Conservation (phyloP, 148 eudicot genomes). For the Drosera capensis region DNA sequence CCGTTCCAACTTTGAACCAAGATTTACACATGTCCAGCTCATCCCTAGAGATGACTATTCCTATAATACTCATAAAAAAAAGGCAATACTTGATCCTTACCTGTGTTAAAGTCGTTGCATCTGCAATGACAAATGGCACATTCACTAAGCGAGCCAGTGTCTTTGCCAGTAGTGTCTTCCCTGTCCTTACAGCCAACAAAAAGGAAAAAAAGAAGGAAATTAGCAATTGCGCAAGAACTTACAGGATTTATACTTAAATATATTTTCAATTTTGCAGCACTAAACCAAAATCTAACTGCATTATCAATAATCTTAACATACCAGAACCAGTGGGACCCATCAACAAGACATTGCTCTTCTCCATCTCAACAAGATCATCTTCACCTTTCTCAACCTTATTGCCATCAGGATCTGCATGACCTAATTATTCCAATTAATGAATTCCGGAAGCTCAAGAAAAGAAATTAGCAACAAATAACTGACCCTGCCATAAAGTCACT, state of each 20-base stretch:
- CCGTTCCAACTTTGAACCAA: too few relatives aligned
- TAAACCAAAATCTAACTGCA: background rate
- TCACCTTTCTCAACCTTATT: slow-evolving; percentile 13
- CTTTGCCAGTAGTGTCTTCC: slow-evolving; percentile 38
- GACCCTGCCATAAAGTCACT: slow-evolving; percentile 1
- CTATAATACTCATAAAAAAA: too few relatives aligned
- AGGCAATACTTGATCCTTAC: slow-evolving; percentile 7
- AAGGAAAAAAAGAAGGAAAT: slow-evolving; percentile 3
- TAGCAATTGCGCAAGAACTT: background rate
- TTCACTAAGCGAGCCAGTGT: slow-evolving; percentile 29
- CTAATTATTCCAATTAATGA: slow-evolving; percentile 9
- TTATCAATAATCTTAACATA: background rate
- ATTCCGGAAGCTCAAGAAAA: background rate
- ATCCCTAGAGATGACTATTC: too few relatives aligned
- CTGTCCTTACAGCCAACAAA: slow-evolving; percentile 21
- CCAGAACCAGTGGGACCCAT: slow-evolving; percentile 30
- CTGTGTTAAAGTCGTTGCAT: slow-evolving; percentile 33
- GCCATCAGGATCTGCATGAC: slow-evolving; percentile 15
- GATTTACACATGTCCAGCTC: background rate
- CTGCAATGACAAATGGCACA: slow-evolving; percentile 32
- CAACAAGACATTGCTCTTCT: slow-evolving; percentile 26
- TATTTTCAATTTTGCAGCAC: background rate
- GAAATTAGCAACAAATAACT: background rate
- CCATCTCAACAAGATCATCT: slow-evolving; percentile 23
- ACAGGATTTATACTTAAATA: background rate